Conservation (phyloP, 352 stramenopile species). For the Thraustochytrium sp. region DNA sequence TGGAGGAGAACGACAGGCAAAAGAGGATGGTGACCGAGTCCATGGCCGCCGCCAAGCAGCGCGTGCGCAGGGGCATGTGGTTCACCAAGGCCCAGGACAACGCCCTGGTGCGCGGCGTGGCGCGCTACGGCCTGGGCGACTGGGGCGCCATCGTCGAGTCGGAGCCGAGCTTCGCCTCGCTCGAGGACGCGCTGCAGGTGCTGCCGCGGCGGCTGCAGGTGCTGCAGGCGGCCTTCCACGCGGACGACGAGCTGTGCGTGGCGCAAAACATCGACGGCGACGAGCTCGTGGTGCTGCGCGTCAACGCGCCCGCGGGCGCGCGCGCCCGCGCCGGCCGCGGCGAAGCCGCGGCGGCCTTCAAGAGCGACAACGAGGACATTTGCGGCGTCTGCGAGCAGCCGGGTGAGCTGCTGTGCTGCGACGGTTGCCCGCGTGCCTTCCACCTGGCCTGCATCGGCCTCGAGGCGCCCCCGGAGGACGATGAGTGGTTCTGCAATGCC, state of each 20-base stretch:
- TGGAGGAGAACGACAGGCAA: background rate
- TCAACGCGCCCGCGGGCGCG: background rate
- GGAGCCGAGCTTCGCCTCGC: background rate
- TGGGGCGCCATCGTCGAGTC: slow-evolving; percentile 9
- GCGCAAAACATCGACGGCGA: background rate
- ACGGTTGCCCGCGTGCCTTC: slow-evolving; percentile 33
- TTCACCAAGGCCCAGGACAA: slow-evolving; percentile 3
- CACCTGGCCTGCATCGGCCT: slow-evolving; percentile 32
- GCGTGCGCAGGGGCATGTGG: background rate
- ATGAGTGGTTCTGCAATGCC: slow-evolving; percentile 2
- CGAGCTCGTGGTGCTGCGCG: background rate
- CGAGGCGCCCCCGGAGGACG: background rate
- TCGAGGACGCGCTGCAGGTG: background rate
- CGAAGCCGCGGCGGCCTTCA: background rate
- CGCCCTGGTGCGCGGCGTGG: background rate
- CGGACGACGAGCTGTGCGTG: background rate
- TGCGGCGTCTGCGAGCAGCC: slow-evolving; percentile 1
- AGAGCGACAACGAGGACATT: slow-evolving; percentile 33
- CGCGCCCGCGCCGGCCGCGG: too few species aligned
- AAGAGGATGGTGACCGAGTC: background rate
- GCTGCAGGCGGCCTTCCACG: background rate
- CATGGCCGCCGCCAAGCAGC: background rate
- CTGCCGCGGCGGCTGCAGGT: background rate
- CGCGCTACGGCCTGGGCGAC: background rate
- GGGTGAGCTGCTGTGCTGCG: slow-evolving; percentile 42